Base-by-base conservation (phyloP, 306 rosid species). In the Senna siamea region DNA sequence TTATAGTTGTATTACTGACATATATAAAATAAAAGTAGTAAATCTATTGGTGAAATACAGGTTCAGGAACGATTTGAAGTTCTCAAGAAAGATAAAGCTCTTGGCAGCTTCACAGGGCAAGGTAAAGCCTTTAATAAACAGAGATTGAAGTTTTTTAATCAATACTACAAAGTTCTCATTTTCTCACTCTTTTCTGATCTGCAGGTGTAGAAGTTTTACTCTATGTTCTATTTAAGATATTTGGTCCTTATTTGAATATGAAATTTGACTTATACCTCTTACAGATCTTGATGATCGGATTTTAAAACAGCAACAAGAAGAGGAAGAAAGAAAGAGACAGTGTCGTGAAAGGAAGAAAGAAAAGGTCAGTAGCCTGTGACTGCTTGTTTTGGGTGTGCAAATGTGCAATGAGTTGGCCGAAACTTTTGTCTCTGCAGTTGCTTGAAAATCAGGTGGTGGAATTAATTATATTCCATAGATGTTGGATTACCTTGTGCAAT, bases 271-370 rank as follows among this genome's bases (percentile, higher is more conserved):
- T 65, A 37, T 65, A 26, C 38, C 5, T 60, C 28, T 65, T 35
- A 58, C 69, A 91, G 98, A 91, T 85, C 92, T 91, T 80, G 98
- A 93, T 35, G 98, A 91, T 10, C 83, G 98, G 76, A 86, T 93
- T 65, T 47, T 91, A 76, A 93, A 89, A 78, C 97, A 89, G 77
- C 98, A 91, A 78, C 98, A 91, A 78, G 98, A 93, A 81, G 98
- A 93, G 86, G 98, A 90, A 73, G 96, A 93, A 79, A 85, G 87
- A 76, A 93, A 90, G 81, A 92, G 90, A 61, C 84, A 84, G 62
- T 96, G 92, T 53, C 84, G 92, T 19, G 97, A 93, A 86, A 93
- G 80, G 87, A 93, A 91, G 84, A 93, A 93, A 70, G 97, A 93
- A 71, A 93, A 89, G 97, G 97, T 89, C 59, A 22, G 88, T 60